Evolutionary conservation across 352 stramenopile species (phyloP).

Genomic region (Globisporangium yorkense): DNA sequence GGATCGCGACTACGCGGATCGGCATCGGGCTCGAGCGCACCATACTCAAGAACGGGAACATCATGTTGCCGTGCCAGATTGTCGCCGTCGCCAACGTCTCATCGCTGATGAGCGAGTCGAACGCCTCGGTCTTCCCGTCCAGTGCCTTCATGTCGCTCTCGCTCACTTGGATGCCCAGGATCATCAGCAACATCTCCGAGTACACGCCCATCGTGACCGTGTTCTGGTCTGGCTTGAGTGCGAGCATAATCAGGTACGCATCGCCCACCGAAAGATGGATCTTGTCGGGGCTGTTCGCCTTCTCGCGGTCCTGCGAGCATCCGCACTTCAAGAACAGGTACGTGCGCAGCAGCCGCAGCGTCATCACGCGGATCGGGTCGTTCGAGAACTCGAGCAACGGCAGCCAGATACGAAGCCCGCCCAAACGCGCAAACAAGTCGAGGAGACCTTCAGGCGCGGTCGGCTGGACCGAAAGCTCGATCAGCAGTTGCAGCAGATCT

Average conservation of each 20-base stretch:
- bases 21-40: constrained; percentile 46
- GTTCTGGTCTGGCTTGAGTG: constrained; percentile 57
- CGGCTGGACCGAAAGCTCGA: constrained; percentile 69
- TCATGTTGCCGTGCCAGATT: constrained; percentile 68
- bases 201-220: constrained; percentile 76
- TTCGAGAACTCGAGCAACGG: constrained; percentile 70
- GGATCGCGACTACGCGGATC: constrained; percentile 58
- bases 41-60: constrained; percentile 54
- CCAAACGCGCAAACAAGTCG: constrained; percentile 68
- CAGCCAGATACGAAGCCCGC: constrained; percentile 77
- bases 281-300: constrained; percentile 59
- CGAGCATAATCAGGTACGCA: constrained; percentile 77
- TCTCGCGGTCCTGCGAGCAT: constrained; percentile 56
- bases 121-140: constrained; percentile 39
- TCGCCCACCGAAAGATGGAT: constrained; percentile 73
- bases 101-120: constrained; percentile 48
- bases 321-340: constrained; percentile 78
- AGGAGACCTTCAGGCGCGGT: constrained; percentile 65
- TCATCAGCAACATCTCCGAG: constrained; percentile 69
- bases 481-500: constrained; percentile 69
- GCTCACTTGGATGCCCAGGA: constrained; percentile 68
- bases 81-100: constrained; percentile 39
- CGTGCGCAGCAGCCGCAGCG: constrained; percentile 65
- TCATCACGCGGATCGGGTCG: constrained; percentile 76
- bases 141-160: constrained; percentile 44